Conservation (phyloP, 306 rosid genomes). For the Gastrolobium bilobum region DNA sequence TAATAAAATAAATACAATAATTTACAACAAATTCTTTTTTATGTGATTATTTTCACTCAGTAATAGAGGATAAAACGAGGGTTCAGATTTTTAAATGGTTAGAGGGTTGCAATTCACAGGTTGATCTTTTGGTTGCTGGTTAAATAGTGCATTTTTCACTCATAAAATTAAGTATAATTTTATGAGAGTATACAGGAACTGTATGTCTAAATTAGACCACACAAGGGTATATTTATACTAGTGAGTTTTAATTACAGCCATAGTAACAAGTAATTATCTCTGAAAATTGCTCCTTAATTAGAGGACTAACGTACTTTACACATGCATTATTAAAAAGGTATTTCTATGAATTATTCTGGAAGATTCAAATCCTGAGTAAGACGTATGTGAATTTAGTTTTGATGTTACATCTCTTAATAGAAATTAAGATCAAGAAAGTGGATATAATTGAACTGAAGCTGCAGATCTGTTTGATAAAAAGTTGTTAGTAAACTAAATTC, state of each 20-base stretch:
- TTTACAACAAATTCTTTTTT: background rate
- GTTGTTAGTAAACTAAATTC: conserved; percentile 14
- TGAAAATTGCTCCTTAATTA: background rate
- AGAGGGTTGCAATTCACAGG: conserved; percentile 7
- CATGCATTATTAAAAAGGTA: background rate
- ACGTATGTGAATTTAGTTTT: background rate
- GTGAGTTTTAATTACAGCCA: background rate
- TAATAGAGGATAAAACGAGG: background rate
- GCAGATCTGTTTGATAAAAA: background rate
- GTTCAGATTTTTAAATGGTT: conserved; percentile 25
- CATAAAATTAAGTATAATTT: conserved; percentile 2
- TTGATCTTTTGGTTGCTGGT: conserved; percentile 25
- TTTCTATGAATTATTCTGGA: conserved; percentile 8
- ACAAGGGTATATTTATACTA: background rate
- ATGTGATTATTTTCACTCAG: conserved; percentile 13
- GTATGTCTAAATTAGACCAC: conserved; percentile 3
- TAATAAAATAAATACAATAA: too few species aligned
- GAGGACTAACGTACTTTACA: conserved; percentile 5
- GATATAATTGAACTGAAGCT: background rate
- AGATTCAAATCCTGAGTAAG: conserved; percentile 9
- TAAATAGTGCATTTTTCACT: background rate
- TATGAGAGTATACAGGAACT: background rate
- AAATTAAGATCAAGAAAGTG: background rate
- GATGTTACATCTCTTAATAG: background rate
- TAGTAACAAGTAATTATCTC: conserved; percentile 21